Base-by-base conservation (phyloP, 495 filamentous ascomycete species). In the Astrothelium subdiscretum region DNA sequence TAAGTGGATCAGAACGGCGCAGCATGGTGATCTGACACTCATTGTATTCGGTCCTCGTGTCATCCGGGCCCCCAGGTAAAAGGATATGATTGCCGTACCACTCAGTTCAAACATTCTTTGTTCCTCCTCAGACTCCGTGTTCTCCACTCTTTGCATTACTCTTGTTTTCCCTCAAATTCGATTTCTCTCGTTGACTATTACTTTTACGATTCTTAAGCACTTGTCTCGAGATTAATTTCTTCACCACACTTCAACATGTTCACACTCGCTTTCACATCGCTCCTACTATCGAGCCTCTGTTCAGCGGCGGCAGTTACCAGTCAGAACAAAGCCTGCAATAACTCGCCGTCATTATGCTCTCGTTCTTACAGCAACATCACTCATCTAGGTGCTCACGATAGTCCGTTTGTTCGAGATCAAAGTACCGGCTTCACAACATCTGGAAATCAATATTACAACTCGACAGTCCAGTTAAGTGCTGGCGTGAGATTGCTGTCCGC, bases 351-450 rank as follows among this genome's bases (percentile, higher is more conserved):
- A 48, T 77, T 87, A 29, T 87, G 84, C 77, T 74, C 72, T 61
- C 79, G 79, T 66, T 70, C 78, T 18, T 87, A 85, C 70, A 79
- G 79, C 63, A 80, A 83, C 60, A 81, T 87, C 62, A 85, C 83
- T 38, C 79, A 85, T 69, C 75, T 87, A 4, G 84, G 84, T 15
- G 82, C 87, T 48, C 87, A 87, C 68, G 78, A 87, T 69, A 81
- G 78, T 63, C 79, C 84, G 4, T 87, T 86, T 66, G 59, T 86
- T 31, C 73, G 78, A 26, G 81, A 82, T 63, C 68, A 71, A 1
- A 75, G 74, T 0, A 82, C 78, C 26, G 57, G 32, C 59, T 74
- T 67, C 65, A 64, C 65, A 38, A 61, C 63, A 13, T 65, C 70
- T 5, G 74, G 71, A 35, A 76, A 76, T 67, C 74, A 76, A 51